These are phyloP conservation scores for Zymoseptoria brevis DNA, from an alignment of 2,329 filamentous ascomycete species.

Conservation along the genomic window DNA sequence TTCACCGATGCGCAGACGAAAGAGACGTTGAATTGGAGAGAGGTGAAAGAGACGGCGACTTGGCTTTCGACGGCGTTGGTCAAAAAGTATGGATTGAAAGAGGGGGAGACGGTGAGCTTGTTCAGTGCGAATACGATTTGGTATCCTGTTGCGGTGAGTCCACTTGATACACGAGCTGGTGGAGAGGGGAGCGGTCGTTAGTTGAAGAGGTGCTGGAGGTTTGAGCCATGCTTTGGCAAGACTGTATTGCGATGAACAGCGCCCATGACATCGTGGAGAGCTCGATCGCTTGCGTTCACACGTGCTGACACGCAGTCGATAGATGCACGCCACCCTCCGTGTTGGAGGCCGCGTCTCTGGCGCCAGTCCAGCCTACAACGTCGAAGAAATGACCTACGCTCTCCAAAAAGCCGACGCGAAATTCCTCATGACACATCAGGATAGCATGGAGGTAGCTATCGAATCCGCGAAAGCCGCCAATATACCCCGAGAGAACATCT, in stretches of 20 bases:
- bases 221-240: too few species aligned
- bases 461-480: slow-evolving; percentile 49
- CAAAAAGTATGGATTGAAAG: slow-evolving; percentile 46
- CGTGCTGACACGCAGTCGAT: neutral
- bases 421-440: slow-evolving; percentile 50
- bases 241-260: too few species aligned
- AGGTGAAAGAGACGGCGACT: slow-evolving; percentile 51
- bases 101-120: slow-evolving; percentile 51
- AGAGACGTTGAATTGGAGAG: slow-evolving; percentile 49
- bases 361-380: slow-evolving; percentile 57
- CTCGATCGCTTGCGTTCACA: neutral
- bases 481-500: slow-evolving; percentile 44
- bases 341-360: slow-evolving; percentile 52
- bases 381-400: slow-evolving; percentile 61
- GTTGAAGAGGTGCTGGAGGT: neutral
- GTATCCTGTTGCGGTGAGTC: slow-evolving; percentile 35
- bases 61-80: slow-evolving; percentile 54
- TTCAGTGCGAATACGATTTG: slow-evolving; percentile 60
- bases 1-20: slow-evolving; percentile 54
- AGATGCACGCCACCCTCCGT: slow-evolving; percentile 49
- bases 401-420: slow-evolving; percentile 50
- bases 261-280: neutral
- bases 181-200: too few species aligned
- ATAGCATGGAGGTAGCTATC: slow-evolving; percentile 48
- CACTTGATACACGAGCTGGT: neutral